Conservation (phyloP, 2,329 filamentous ascomycete species). For the Trichoderma atroviride region DNA sequence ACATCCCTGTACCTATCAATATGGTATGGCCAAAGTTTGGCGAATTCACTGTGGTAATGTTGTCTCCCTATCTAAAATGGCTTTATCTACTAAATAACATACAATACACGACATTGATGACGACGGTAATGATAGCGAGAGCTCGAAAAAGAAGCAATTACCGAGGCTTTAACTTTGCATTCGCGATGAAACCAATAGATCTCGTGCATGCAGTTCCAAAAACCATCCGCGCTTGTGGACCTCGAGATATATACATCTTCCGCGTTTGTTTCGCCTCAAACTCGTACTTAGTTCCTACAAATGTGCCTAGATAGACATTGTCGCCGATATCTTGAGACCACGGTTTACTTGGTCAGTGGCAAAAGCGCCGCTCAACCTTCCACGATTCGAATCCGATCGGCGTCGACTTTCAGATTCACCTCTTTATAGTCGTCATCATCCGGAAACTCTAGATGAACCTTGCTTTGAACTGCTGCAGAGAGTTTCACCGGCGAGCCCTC, state of each 20-base stretch:
- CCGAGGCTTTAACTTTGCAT: background rate
- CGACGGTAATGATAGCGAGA: background rate
- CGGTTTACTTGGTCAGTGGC: background rate
- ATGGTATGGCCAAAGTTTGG: background rate
- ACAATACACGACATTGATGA: background rate
- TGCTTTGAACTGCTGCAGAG: background rate
- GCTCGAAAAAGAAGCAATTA: background rate
- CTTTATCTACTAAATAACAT: background rate
- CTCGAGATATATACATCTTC: background rate
- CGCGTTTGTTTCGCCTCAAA: background rate
- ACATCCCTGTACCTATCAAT: too few species aligned
- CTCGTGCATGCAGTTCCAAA: too few species aligned
- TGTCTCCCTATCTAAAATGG: background rate
- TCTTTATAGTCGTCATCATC: constrained; percentile 2
- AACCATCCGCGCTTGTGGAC: too few species aligned
- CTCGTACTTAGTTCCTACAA: background rate
- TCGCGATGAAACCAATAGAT: too few species aligned
- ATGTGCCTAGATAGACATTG: background rate
- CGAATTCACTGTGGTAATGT: background rate
- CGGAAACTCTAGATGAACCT: background rate
- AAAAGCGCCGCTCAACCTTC: background rate
- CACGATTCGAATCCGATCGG: constrained; percentile 2
- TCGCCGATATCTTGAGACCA: background rate
- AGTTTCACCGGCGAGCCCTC: background rate
- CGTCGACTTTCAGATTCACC: background rate